Base-by-base conservation (phyloP, 805 yeast species). In the Cyberlindnera japonica region DNA sequence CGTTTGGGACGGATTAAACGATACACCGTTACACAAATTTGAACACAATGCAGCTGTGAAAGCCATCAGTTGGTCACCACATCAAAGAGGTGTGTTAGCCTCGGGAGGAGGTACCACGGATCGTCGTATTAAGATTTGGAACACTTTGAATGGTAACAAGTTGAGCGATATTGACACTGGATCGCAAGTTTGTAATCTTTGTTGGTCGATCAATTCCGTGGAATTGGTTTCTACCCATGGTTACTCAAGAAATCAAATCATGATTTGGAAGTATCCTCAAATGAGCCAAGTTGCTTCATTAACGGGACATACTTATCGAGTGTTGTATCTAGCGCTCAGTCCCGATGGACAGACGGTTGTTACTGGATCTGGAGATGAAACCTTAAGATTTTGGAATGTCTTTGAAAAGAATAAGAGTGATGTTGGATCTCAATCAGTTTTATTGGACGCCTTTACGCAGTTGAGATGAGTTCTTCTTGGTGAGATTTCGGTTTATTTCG, bases 331-430 rank as follows among this genome's bases (percentile, higher is more conserved):
- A 51, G 78, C 96, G 5, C 71, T 91, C 65, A 84, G 95, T 15
- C 96, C 97, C 0, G 98, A 93, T 64, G 99, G 99, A 1, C 89
- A 87, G 47, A 89, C 97, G 0, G 83, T 93, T 12, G 99, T 91
- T 3, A 90, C 99, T 0, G 99, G 99, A 2, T 97, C 99, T 1
- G 99, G 98, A 5, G 99, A 93, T 64, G 99, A 93, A 62, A 93
- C 99, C 0, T 67, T 93, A 41, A 64, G 99, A 48, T 87, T 93
- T 59, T 93, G 99, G 99, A 89, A 88, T 52, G 84, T 90, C 1
- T 93, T 90, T 65, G 95, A 87, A 44, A 86, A 83, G 59, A 78
- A 73, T 44, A 80, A 75, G 51, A 65, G 67, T 36, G 81, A 77
- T 41, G 68, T 66, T 28, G 75, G 75, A 11, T 79, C 80, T 18